Evolutionary conservation across 1,284 basidiomycete species (phyloP), one percentile per base, ranked within the genome.

Genomic region (Phlebopus sp.): DNA sequence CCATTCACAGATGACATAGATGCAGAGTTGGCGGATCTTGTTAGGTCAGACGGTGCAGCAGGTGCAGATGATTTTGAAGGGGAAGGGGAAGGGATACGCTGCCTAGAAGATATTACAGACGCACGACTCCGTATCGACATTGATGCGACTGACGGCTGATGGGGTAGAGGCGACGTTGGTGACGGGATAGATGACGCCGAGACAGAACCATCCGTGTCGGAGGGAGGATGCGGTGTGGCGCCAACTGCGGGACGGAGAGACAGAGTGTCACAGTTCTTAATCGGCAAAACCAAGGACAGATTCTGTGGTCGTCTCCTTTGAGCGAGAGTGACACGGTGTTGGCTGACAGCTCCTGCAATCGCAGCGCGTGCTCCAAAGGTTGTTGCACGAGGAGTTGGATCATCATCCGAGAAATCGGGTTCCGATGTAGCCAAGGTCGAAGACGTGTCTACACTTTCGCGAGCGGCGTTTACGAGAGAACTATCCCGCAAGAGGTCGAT

Each of bases 371-470:
- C 30, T 19, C 47, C 46, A 36, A 63, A 67, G 0, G 59, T 55
- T 13, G 51, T 34, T 9, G 53, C 50, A 15, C 51, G 50, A 2
- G 60, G 64, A 5, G 66, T 67, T 15, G 51, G 62, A 45, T 67
- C 53, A 15, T 65, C 52, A 11, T 64, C 54, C 4, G 27, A 35
- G 4, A 41, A 44, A 32, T 43, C 42, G 3, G 17, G 15, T 31
- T 52, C 55, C 23, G 36, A 44, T n/a, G 10, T 18, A 27, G 42
- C 36, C 37, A 53, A 37, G 17, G 58, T 46, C 9, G 37, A 42
- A 18, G 51, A 47, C 10, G 46, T 18, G 11, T 46, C 46, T 3
- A 48, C 45, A 1, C 35, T n/a, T 35, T 43, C 48, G 6, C 46
- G 46, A 17, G 54, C 53, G 2, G 41, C 27, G 15, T 36, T 34